Evolutionary conservation across 148 eudicot species (phyloP), one percentile per base, ranked within the genome.

Genomic region (Suaeda aralocaspica): DNA sequence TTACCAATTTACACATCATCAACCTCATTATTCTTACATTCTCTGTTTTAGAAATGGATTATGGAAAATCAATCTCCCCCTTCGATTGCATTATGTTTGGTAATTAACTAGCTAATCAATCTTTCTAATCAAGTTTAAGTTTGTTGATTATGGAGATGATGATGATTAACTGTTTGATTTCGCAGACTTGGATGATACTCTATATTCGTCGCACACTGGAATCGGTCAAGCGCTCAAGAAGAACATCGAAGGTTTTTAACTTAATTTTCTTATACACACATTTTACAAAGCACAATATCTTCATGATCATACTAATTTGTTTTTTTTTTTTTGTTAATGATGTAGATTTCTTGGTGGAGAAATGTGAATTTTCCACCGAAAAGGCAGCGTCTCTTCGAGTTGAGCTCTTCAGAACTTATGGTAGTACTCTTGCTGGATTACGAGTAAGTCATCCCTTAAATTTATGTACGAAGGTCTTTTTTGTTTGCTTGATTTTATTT

Each of bases 131-230:
- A n/a, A n/a, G n/a, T n/a, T n/a, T n/a, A n/a, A n/a, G n/a, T n/a
- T n/a, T n/a, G n/a, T n/a, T n/a, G n/a, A n/a, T n/a, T n/a, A n/a
- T n/a, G n/a, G n/a, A n/a, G n/a, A n/a, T n/a, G n/a, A n/a, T n/a
- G n/a, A n/a, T n/a, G n/a, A n/a, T n/a, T n/a, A n/a, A n/a, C n/a
- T n/a, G n/a, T n/a, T 25, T 46, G 63, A 64, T 25, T 34, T 5
- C 66, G 72, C 87, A 93, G 98, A 93, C 85, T 85, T 93, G 85
- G 98, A 93, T 59, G 98, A 93, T 33, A 93, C n/a, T n/a, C n/a
- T n/a, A n/a, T n/a, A n/a, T n/a, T 87, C 96, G 2, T 87, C 87
- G 6, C 78, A 68, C 57, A 68, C 78, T 6, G 98, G 98, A 69
- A 79, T 93, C 14, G 86, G 79, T 15, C 72, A 63, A 33, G 82